Percentiles rank a stretch among this genome's conserved stretches.
These are phyloP conservation scores for Ceratobasidium sp. DNA, from an alignment of 1,284 basidiomycete genomes.

Conservation along the genomic window DNA sequence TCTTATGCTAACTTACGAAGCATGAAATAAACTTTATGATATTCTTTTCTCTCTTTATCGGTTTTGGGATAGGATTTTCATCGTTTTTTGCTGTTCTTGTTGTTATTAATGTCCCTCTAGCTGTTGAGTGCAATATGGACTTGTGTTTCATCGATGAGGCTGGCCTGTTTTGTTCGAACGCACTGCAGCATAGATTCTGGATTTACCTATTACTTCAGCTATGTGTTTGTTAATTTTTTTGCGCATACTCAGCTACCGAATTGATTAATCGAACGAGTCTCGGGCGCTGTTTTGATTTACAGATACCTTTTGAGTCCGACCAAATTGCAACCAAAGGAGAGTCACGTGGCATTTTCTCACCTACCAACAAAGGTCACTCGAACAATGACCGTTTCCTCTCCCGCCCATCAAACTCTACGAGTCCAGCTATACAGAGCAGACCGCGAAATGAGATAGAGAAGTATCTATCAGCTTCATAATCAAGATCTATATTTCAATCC, in stretches of 20 bases:
- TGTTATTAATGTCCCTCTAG: conserved; percentile 9
- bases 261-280: conserved; percentile 21
- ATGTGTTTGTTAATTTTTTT: conserved; percentile 19
- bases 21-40: conserved; percentile 37
- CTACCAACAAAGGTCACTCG: background rate
- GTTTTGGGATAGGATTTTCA: conserved; percentile 23
- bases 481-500: too few relatives aligned
- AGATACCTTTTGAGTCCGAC: too few relatives aligned
- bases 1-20: conserved; percentile 40
- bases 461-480: too few relatives aligned
- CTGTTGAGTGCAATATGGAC: conserved; percentile 12
- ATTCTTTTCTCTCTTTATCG: conserved; percentile 3
- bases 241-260: conserved; percentile 19
- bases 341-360: background rate
- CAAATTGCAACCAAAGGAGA: too few relatives aligned
- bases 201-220: conserved; percentile 37
- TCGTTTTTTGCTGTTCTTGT: background rate
- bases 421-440: too few relatives aligned
- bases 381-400: too few relatives aligned
- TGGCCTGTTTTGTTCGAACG: conserved; percentile 2
- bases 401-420: too few relatives aligned
- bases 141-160: conserved; percentile 25
- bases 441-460: too few relatives aligned
- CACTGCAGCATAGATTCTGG: conserved; percentile 45
- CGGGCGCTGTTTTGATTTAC: too few relatives aligned